Percentiles rank a stretch among this genome's conserved stretches.
These are phyloP conservation scores for Boletus eberwhitei DNA, from an alignment of 768 basidiomycete species.

Conservation along the genomic window DNA sequence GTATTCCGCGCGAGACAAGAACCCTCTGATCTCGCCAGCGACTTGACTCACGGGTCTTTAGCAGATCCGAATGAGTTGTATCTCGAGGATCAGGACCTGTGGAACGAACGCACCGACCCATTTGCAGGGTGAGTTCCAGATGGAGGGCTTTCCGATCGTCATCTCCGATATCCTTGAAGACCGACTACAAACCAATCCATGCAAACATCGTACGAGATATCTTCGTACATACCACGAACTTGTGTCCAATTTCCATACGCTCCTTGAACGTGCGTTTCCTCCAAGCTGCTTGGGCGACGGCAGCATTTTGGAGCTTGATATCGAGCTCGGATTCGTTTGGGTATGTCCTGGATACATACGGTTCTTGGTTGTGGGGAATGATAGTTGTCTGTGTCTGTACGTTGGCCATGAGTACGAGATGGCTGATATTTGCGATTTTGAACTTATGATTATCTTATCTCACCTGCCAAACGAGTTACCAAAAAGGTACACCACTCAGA, in stretches of 20 bases:
- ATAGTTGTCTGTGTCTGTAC: constrained; percentile 70
- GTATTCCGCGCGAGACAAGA: constrained; percentile 77
- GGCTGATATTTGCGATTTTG: background rate
- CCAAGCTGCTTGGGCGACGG: constrained; percentile 76
- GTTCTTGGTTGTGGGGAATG: constrained; percentile 71
- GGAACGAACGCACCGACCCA: constrained; percentile 70
- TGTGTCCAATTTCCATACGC: constrained; percentile 65
- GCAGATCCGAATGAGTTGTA: background rate
- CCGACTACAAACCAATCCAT: constrained; percentile 34
- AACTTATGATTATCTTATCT: constrained; percentile 11
- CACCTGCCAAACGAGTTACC: background rate
- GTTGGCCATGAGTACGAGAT: constrained; percentile 16
- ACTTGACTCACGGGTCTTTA: constrained; percentile 74
- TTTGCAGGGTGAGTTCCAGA: constrained; percentile 78
- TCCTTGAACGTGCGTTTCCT: constrained; percentile 53
- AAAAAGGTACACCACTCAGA: background rate
- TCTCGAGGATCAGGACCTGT: background rate
- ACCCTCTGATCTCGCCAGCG: constrained; percentile 76
- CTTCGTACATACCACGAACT: constrained; percentile 57
- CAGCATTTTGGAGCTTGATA: constrained; percentile 50
- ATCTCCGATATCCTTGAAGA: constrained; percentile 41
- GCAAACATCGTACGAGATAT: background rate
- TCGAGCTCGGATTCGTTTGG: constrained; percentile 61
- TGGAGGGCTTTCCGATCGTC: constrained; percentile 52
- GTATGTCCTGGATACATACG: constrained; percentile 57